Evolutionary conservation across 352 stramenopile species (phyloP).

Genomic region (Pythium catenulatum): DNA sequence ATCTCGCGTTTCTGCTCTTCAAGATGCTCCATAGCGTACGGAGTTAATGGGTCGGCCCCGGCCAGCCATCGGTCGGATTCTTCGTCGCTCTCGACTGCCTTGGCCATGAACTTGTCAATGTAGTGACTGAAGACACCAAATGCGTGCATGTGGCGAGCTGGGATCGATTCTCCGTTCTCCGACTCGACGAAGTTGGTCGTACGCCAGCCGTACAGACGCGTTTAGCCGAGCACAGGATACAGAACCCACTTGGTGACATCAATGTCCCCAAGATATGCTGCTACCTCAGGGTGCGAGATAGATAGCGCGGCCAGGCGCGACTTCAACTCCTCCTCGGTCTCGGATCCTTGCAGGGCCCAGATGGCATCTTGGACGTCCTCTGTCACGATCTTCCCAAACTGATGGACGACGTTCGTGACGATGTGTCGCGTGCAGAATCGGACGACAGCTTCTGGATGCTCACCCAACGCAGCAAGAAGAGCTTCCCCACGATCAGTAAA

Average conservation of each 20-base stretch:
- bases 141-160: background rate
- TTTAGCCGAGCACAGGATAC: background rate
- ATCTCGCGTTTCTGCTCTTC: background rate
- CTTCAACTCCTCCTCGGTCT: slow-evolving; percentile 7
- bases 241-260: slow-evolving; percentile 16
- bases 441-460: background rate
- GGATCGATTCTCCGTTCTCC: slow-evolving; percentile 13
- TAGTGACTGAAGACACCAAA: slow-evolving; percentile 45
- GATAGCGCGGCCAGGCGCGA: background rate
- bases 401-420: slow-evolving; percentile 11
- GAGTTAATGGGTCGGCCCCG: slow-evolving; percentile 17
- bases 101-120: slow-evolving; percentile 54
- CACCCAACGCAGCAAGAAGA: background rate
- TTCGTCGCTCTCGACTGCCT: background rate
- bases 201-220: slow-evolving; percentile 42
- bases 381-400: background rate
- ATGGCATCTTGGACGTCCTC: background rate
- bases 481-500: slow-evolving; percentile 30
- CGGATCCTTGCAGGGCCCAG: slow-evolving; percentile 22
- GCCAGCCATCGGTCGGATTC: background rate
- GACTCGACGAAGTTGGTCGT: slow-evolving; percentile 56
- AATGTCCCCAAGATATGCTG: slow-evolving; percentile 28
- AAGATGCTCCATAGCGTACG: slow-evolving; percentile 21
- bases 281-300: slow-evolving; percentile 1
- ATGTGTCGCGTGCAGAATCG: slow-evolving; percentile 50